Conservation (phyloP, 108 stramenopile genomes). For the Nannochloropsis salina region DNA sequence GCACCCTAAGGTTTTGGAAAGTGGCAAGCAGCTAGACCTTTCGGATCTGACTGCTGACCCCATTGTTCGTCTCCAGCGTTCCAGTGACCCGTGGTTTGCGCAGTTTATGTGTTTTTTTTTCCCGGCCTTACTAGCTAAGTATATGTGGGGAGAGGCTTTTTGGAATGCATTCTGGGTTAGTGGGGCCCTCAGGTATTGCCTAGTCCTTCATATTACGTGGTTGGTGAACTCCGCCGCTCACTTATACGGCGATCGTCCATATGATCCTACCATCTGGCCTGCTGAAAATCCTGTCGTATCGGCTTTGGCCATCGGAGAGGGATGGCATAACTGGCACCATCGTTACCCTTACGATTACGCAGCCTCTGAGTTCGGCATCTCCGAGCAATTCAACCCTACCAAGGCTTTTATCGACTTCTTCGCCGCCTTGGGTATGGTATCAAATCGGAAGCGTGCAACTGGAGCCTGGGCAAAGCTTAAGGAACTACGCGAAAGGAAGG, state of each 20-base stretch:
- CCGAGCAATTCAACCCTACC: slow-evolving; percentile 92
- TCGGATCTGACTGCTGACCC: slow-evolving; percentile 84
- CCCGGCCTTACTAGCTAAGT: slow-evolving; percentile 78
- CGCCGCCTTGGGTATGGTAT: slow-evolving; percentile 75
- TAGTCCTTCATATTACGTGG: slow-evolving; percentile 96
- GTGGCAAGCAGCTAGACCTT: slow-evolving; percentile 86
- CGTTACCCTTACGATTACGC: slow-evolving; percentile 99
- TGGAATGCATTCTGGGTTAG: slow-evolving; percentile 96
- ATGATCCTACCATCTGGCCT: slow-evolving; percentile 85
- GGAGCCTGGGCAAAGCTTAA: slow-evolving; percentile 54
- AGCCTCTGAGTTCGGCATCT: slow-evolving; percentile 88
- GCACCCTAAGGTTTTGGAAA: slow-evolving; percentile 84
- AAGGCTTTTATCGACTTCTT: slow-evolving; percentile 84
- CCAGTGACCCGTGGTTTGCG: slow-evolving; percentile 88
- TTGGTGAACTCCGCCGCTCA: slow-evolving; percentile 97
- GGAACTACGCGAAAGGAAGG: slow-evolving; percentile 43
- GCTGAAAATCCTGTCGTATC: slow-evolving; percentile 93
- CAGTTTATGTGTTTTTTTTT: slow-evolving; percentile 98
- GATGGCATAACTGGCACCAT: slow-evolving; percentile 99
- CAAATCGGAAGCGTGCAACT: slow-evolving; percentile 66
- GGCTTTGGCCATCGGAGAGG: slow-evolving; percentile 89
- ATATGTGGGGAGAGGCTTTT: slow-evolving; percentile 90
- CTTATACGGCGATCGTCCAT: slow-evolving; percentile 95
- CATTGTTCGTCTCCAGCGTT: slow-evolving; percentile 66
- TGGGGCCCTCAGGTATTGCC: slow-evolving; percentile 79